A percentile compares a stretch with the other conserved stretches of the same genome.
These are phyloP conservation scores for Penicillium sp. DNA, from an alignment of 2,329 filamentous ascomycete species.

Conservation along the genomic window DNA sequence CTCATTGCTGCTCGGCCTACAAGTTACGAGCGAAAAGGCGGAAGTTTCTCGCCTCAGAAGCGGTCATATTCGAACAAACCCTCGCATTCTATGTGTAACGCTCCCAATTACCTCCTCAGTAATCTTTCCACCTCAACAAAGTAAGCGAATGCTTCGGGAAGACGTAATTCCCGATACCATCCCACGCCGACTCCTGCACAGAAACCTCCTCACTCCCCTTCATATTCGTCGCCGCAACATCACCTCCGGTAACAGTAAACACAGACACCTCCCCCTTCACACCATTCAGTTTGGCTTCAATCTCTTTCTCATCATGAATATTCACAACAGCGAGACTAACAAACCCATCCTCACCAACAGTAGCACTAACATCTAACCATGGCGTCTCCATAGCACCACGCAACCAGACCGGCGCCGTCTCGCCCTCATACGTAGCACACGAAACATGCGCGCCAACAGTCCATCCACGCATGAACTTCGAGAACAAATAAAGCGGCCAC, in stretches of 20 bases:
- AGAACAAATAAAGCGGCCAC: conserved; percentile 71
- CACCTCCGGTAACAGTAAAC: conserved; percentile 60
- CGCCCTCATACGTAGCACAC: conserved; percentile 62
- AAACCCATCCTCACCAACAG: conserved; percentile 53
- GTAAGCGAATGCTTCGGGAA: conserved; percentile 72
- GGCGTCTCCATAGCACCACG: conserved; percentile 61
- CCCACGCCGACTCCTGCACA: conserved; percentile 62
- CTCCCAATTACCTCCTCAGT: conserved; percentile 3
- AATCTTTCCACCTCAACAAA: conserved; percentile 57
- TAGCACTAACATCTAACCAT: conserved; percentile 50
- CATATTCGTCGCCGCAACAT: conserved; percentile 61
- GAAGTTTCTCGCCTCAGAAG: background rate
- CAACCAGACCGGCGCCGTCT: conserved; percentile 40
- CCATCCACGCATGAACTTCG: conserved; percentile 70
- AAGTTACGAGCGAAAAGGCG: too few relatives aligned
- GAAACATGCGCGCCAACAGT: conserved; percentile 66
- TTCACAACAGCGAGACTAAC: conserved; percentile 72
- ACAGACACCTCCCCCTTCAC: conserved; percentile 55
- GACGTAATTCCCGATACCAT: conserved; percentile 59
- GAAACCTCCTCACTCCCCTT: conserved; percentile 62
- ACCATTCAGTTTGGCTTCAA: conserved; percentile 61
- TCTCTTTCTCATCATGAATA: conserved; percentile 60
- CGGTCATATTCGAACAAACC: background rate
- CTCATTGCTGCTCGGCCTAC: too few relatives aligned
- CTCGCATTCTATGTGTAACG: background rate